Conservation (phyloP, 2,329 filamentous ascomycete species). For the Epichloe sp. region DNA sequence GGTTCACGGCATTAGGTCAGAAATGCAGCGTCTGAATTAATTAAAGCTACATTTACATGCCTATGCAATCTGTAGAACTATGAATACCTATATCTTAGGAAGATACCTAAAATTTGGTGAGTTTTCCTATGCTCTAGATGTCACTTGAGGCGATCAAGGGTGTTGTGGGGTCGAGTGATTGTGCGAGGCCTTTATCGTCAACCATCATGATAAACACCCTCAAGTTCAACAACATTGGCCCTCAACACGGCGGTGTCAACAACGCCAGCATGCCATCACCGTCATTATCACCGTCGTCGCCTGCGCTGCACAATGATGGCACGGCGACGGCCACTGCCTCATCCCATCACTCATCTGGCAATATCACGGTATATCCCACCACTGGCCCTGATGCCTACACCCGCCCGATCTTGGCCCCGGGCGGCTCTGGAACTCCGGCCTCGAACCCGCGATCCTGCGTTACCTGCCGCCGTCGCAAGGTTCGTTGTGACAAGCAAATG, state of each 20-base stretch:
- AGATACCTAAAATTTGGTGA: too few species aligned
- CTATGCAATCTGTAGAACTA: too few species aligned
- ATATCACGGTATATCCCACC: slow-evolving; percentile 26
- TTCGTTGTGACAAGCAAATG: slow-evolving; percentile 67
- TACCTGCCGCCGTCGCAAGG: slow-evolving; percentile 45
- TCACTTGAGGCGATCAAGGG: too few species aligned
- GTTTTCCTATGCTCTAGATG: too few species aligned
- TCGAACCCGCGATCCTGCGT: slow-evolving; percentile 37
- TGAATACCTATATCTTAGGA: too few species aligned
- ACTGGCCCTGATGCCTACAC: slow-evolving; percentile 26
- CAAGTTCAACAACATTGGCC: slow-evolving; percentile 12
- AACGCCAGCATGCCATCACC: slow-evolving; percentile 12
- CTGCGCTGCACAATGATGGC: slow-evolving; percentile 10
- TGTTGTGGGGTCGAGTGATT: too few species aligned
- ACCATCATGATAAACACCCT: slow-evolving; percentile 7
- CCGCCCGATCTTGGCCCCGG: slow-evolving; percentile 21
- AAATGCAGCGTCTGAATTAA: too few species aligned
- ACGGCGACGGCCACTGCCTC: slow-evolving; percentile 7
- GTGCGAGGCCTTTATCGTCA: too few species aligned
- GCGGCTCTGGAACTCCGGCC: slow-evolving; percentile 18
- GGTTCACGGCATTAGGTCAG: too few species aligned
- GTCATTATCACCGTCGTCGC: slow-evolving; percentile 7
- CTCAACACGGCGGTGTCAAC: slow-evolving; percentile 9
- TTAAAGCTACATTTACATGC: too few species aligned
- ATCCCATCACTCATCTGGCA: slow-evolving; percentile 14